Base-by-base conservation (phyloP, 768 basidiomycete genomes). In the Podaxis sp. region DNA sequence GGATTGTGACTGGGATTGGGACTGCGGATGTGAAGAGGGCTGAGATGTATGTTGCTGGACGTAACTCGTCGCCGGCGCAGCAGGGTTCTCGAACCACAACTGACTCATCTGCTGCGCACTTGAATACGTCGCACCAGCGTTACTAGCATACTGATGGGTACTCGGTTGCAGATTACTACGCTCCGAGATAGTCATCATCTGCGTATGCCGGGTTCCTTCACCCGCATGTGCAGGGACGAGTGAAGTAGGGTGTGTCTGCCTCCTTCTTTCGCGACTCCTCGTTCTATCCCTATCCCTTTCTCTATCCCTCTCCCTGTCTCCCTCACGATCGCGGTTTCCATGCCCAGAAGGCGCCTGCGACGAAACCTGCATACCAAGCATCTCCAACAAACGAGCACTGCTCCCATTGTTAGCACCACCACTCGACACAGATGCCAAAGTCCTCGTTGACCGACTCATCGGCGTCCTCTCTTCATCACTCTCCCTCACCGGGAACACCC, bases 391-490 rank as follows among this genome's bases (percentile, higher is more conserved):
- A 41, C 36, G 33, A 19, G 5, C 37, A 59, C 57, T 49, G 51
- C 49, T 51, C 33, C 57, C 57, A 37, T 46, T 47, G 33, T 43
- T 47, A 8, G 60, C 27, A 8, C 41, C 40, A 54, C 40, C 60
- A 46, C 29, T 55, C 29, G 60, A 55, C n/a, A 46, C 46, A 0
- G 52, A 46, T 33, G 46, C 54, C 19, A 62, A 47, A 2, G 55
- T 56, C 25, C 61, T 37, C 15, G 61, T 25, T 2, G 55, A 62
- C 13, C 61, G 61, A 47, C 54, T 62, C 54, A 62, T 38, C 2
- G 61, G 61, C 22, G 61, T 62, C 43, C 61, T 62, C 36, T 62
- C 61, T 29, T 62, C 61, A 46, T 62, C 61, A 19, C 61, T 62
- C 55, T 62, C 61, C 37, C 61, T 62, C 15, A 62, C 41, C 6